These are phyloP conservation scores for Coniochaeta pulveracea DNA, from an alignment of 2,329 filamentous ascomycete species.

Conservation along the genomic window DNA sequence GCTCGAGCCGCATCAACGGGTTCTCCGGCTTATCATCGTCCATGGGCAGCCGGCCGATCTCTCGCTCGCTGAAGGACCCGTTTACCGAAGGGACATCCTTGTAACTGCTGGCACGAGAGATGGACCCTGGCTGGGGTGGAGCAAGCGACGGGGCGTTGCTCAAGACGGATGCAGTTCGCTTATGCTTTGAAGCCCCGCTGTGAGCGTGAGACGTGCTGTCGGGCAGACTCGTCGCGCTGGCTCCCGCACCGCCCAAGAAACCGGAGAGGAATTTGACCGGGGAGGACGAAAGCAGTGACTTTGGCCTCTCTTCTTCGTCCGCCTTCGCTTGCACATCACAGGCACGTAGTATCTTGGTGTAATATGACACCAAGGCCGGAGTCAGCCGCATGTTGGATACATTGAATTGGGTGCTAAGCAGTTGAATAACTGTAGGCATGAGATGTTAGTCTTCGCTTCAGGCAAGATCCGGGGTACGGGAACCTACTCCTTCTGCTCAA, in stretches of 20 bases:
- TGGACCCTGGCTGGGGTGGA: slow-evolving; percentile 20
- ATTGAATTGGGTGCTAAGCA: slow-evolving; percentile 60
- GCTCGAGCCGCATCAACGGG: slow-evolving; percentile 64
- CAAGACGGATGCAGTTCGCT: slow-evolving; percentile 22
- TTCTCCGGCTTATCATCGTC: slow-evolving; percentile 49
- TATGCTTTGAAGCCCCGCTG: too few species aligned
- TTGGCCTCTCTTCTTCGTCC: slow-evolving; percentile 47
- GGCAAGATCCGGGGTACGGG: neutral
- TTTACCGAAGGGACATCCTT: slow-evolving; percentile 37
- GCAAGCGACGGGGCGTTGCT: slow-evolving; percentile 22
- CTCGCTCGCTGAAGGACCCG: slow-evolving; percentile 40
- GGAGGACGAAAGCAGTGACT: slow-evolving; percentile 66
- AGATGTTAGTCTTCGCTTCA: slow-evolving; percentile 19
- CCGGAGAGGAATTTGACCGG: slow-evolving; percentile 85
- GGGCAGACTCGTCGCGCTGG: slow-evolving; percentile 31
- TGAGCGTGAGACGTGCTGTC: slow-evolving; percentile 17
- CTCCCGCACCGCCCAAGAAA: slow-evolving; percentile 60
- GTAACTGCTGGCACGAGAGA: slow-evolving; percentile 31
- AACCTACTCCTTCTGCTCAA: slow-evolving; percentile 60
- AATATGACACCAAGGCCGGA: slow-evolving; percentile 61
- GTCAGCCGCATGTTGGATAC: slow-evolving; percentile 54
- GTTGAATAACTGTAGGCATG: slow-evolving; percentile 54
- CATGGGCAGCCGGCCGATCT: slow-evolving; percentile 25
- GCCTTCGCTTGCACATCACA: slow-evolving; percentile 53
- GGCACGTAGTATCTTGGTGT: slow-evolving; percentile 65